Percentiles rank a stretch among this genome's conserved stretches.
These are phyloP conservation scores for Heterobasidion annosum DNA, from an alignment of 1,284 basidiomycete genomes.

Conservation along the genomic window DNA sequence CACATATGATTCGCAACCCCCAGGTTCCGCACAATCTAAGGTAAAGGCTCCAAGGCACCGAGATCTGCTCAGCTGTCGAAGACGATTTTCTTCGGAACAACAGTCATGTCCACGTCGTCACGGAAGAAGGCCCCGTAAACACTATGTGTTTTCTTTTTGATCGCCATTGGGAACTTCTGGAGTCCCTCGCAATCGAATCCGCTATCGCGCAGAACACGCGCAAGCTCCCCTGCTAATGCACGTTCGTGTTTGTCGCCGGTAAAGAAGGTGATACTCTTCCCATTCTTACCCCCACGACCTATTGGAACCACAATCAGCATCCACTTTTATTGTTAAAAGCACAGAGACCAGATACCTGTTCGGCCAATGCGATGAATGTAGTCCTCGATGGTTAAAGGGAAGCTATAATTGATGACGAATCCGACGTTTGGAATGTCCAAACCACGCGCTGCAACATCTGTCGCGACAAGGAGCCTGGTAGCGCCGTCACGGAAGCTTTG, in stretches of 20 bases:
- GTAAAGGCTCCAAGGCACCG: not conserved
- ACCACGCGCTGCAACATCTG: constrained; percentile 95
- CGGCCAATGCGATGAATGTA: constrained; percentile 97
- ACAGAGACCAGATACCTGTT: constrained; percentile 43
- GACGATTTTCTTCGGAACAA: constrained; percentile 83
- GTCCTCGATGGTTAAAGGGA: constrained; percentile 93
- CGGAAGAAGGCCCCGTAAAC: constrained; percentile 82
- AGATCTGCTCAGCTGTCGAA: constrained; percentile 32
- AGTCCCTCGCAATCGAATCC: constrained; percentile 75
- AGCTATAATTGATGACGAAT: constrained; percentile 91
- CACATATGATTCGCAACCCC: too few relatives aligned
- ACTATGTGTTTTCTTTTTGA: constrained; percentile 91
- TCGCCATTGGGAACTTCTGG: constrained; percentile 90
- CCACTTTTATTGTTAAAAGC: not conserved
- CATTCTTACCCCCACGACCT: constrained; percentile 88
- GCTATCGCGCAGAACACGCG: constrained; percentile 84
- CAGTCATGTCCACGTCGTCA: constrained; percentile 68
- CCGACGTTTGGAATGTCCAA: constrained; percentile 96
- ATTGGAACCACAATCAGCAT: constrained; percentile 9
- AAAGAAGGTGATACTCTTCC: constrained; percentile 96
- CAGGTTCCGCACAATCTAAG: too few relatives aligned
- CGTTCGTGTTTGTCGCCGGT: constrained; percentile 83
- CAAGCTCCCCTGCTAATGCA: constrained; percentile 90
- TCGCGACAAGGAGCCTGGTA: constrained; percentile 87
- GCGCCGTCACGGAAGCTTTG: constrained; percentile 86